Evolutionary conservation across 495 filamentous ascomycete genomes (phyloP).

Genomic region (Penicillium subrubescens): DNA sequence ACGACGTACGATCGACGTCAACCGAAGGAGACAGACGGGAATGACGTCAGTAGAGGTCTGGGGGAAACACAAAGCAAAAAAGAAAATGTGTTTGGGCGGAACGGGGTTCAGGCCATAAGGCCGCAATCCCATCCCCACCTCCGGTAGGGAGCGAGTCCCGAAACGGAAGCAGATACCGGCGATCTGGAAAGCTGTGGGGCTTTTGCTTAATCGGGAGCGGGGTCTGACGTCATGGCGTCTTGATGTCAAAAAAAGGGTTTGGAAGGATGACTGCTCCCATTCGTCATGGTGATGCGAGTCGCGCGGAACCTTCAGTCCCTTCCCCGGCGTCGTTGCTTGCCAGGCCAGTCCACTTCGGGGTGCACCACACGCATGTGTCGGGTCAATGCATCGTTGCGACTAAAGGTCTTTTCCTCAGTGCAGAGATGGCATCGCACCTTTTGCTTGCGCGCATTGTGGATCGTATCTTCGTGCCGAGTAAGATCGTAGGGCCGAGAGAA

Average conservation of each 20-base stretch:
- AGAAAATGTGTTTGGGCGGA: background rate
- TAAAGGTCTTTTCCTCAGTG: conserved; percentile 97
- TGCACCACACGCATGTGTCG: conserved; percentile 91
- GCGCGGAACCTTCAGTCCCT: conserved; percentile 34
- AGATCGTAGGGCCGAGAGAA: conserved; percentile 99
- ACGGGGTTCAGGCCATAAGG: conserved; percentile 21
- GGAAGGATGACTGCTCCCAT: background rate
- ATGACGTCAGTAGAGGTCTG: conserved; percentile 24
- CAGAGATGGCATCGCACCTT: conserved; percentile 95
- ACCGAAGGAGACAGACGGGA: conserved; percentile 5
- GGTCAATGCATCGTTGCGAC: conserved; percentile 87
- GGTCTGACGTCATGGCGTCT: conserved; percentile 23
- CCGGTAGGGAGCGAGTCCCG: conserved; percentile 5
- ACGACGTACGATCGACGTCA: conserved; percentile 28
- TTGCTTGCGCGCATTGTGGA: conserved; percentile 90
- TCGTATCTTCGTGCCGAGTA: conserved; percentile 95
- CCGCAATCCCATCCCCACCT: conserved; percentile 6
- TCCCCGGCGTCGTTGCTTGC: conserved; percentile 56
- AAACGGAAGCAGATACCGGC: conserved; percentile 20
- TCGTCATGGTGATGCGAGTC: conserved; percentile 29
- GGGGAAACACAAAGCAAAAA: background rate
- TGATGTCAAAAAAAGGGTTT: background rate
- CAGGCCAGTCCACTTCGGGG: conserved; percentile 78
- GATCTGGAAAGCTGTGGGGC: conserved; percentile 18
- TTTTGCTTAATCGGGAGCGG: conserved; percentile 8